phyloP scores from a whole-genome alignment of 2,329 filamentous ascomycete genomes.

The Trichoderma atroviride region DNA sequence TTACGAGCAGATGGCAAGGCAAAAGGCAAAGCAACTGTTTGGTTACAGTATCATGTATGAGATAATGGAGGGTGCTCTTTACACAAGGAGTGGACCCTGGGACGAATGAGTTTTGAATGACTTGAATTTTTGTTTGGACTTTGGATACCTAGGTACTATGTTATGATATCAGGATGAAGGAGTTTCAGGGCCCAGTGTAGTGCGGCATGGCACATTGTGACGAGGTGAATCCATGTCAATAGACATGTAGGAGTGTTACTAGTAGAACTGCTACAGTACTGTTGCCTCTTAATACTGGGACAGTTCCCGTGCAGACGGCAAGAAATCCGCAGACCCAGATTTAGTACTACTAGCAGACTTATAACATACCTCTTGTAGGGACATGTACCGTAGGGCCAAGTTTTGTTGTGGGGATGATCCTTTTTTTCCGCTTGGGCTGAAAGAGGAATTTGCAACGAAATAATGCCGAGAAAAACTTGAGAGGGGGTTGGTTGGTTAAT shows the following conservation, averaged over 20 bases:
- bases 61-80: background rate
- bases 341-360: background rate
- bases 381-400: background rate
- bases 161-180: constrained; percentile 3
- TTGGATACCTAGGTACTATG: background rate
- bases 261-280: background rate
- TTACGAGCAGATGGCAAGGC: background rate
- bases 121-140: background rate
- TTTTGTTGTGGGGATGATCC: constrained; percentile 5
- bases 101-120: background rate
- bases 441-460: constrained; percentile 21
- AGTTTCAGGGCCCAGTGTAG: background rate
- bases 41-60: background rate
- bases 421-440: constrained; percentile 12
- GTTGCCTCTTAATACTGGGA: background rate
- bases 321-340: background rate
- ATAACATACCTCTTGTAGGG: too few relatives aligned
- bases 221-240: background rate
- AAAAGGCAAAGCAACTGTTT: background rate
- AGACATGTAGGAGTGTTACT: background rate
- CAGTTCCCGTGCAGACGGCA: background rate
- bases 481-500: background rate
- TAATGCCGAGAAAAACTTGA: constrained; percentile 5
- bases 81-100: background rate
- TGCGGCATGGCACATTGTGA: background rate